Evolutionary conservation across 805 yeast genomes (phyloP), one percentile per base, ranked within the genome.

Genomic region (Naumovozyma baii): DNA sequence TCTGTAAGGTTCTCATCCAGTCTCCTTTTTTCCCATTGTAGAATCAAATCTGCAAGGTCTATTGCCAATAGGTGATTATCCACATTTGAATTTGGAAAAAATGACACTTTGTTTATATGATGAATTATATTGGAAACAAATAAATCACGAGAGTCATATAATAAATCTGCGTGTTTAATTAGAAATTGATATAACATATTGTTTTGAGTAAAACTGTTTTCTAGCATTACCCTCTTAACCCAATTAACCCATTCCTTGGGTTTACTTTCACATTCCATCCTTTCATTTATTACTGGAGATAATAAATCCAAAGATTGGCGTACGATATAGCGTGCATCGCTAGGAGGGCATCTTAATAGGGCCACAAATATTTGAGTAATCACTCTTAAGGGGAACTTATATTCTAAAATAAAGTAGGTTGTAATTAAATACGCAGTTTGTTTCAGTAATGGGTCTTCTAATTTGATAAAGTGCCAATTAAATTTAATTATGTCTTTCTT

Each of bases 321-420:
- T 0, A 88, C 95, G 54, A 92, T 66, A 44, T 73, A 76, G 37
- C 94, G 72, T 0, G 94, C 83, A 49, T 92, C 99, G 18, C 76
- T 73, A 46, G 84, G 94, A 45, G 86, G 84, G 1, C 95, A 78
- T 53, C 90, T 73, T 39, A 92, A 66, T 22, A 92, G 63, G 0
- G 96, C 95, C 42, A 86, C 94, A 64, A 90, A 92, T 2, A 90
- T 85, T 56, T 86, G 96, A 0, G 90, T 81, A 3, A 90, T 94
- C 38, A 94, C 74, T 52, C 85, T 83, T 0, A 83, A 72, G 5
- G 96, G 94, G 0, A 95, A 86, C 34, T 87, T 96, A 54, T 78
- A 92, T 1, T 81, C 82, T 0, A 86, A 74, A 43, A 92, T 87
- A 59, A 90, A 92, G 55, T 78, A 77, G 0, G 95, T 74, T 2